Percentiles rank a stretch among this genome's conserved stretches.
Evolutionary conservation across 768 basidiomycete species (phyloP).

Genomic region (Collybia sordida): DNA sequence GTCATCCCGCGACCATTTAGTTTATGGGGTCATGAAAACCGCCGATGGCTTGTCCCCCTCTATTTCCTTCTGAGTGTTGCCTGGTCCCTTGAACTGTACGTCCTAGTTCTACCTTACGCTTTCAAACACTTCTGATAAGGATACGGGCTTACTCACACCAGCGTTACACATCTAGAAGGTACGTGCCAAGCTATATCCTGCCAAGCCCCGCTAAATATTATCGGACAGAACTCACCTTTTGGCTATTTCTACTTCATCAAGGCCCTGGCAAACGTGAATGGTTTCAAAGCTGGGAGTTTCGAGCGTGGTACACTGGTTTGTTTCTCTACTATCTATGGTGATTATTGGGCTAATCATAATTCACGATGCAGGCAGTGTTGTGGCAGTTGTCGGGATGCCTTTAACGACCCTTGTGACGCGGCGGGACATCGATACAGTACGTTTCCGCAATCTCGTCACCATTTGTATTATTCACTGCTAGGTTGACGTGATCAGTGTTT

Average conservation of each 20-base stretch:
- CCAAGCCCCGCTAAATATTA: not conserved
- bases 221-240: conserved; percentile 68
- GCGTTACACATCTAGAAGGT: conserved; percentile 85
- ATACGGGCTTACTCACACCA: conserved; percentile 22
- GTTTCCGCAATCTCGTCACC: conserved; percentile 11
- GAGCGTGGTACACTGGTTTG: conserved; percentile 68
- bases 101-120: conserved; percentile 5
- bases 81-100: conserved; percentile 80
- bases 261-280: conserved; percentile 68
- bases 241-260: conserved; percentile 82
- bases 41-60: conserved; percentile 63
- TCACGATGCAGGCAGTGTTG: conserved; percentile 51
- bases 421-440: conserved; percentile 56
- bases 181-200: conserved; percentile 3
- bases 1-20: conserved; percentile 58
- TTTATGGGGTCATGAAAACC: conserved; percentile 45
- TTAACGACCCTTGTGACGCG: conserved; percentile 62
- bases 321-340: not conserved
- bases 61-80: conserved; percentile 69
- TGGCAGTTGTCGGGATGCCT: conserved; percentile 72
- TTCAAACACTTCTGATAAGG: conserved; percentile 2
- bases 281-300: conserved; percentile 82
- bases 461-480: conserved; percentile 2
- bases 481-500: conserved; percentile 45
- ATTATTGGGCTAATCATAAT: conserved; percentile 7